A percentile compares a stretch with the other conserved stretches of the same genome.
These are phyloP conservation scores for Petunia axillaris DNA, from an alignment of 257 asterid genomes.

Conservation along the genomic window DNA sequence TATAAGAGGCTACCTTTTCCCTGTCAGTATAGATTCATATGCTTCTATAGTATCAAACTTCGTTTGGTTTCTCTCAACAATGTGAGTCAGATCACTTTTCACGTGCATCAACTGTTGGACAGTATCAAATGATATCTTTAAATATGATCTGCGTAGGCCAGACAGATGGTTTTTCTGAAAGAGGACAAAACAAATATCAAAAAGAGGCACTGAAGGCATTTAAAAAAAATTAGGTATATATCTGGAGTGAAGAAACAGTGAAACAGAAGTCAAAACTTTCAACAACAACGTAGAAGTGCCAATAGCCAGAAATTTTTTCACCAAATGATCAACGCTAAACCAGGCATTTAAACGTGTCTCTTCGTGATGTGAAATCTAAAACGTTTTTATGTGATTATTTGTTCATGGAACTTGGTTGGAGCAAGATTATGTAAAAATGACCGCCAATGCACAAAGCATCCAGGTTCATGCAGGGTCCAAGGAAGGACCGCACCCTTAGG, in stretches of 20 bases:
- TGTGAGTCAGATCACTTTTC: constrained; percentile 78
- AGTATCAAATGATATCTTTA: constrained; percentile 91
- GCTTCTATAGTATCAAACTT: constrained; percentile 89
- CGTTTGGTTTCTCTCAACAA: constrained; percentile 85
- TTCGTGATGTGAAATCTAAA: neutral
- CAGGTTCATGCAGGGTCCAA: too few species aligned
- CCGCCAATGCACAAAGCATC: too few species aligned
- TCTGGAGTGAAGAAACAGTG: neutral
- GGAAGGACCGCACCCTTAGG: too few species aligned
- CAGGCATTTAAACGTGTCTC: neutral
- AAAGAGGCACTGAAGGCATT: constrained; percentile 7
- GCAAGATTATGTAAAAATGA: neutral
- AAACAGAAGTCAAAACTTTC: too few species aligned
- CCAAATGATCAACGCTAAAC: neutral
- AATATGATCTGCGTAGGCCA: constrained; percentile 75
- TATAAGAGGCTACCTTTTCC: constrained; percentile 59
- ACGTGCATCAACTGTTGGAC: constrained; percentile 97
- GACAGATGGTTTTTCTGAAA: constrained; percentile 93
- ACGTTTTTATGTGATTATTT: neutral
- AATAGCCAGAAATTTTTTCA: neutral
- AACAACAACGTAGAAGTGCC: neutral
- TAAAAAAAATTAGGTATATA: neutral
- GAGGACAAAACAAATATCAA: constrained; percentile 9
- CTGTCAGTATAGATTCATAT: constrained; percentile 87
- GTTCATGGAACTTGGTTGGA: neutral